Evolutionary conservation across 345 rosid species (phyloP).

Genomic region (Turnera subulata): DNA sequence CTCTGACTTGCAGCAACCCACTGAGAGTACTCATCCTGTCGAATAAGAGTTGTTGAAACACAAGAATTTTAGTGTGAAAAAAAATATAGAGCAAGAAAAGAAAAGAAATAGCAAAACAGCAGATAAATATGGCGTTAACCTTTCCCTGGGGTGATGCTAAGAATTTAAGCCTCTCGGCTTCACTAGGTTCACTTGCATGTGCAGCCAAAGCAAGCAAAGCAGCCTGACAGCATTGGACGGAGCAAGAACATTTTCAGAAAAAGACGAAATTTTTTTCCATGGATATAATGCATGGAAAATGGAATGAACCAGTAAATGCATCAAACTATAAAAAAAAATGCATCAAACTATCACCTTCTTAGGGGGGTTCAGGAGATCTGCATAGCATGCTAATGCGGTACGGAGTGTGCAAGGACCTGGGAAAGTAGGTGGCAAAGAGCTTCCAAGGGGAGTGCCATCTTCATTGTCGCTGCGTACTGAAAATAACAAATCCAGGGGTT

Average conservation of each 20-base stretch:
- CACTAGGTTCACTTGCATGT: constrained; percentile 79
- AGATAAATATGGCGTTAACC: constrained; percentile 9
- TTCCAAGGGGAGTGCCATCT: constrained; percentile 63
- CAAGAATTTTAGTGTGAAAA: background rate
- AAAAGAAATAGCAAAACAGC: background rate
- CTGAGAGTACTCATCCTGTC: constrained; percentile 27
- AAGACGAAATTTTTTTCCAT: background rate
- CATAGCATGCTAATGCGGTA: constrained; percentile 58
- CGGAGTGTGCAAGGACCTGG: constrained; percentile 75
- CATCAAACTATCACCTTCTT: constrained; percentile 49
- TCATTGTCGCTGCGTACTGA: constrained; percentile 72
- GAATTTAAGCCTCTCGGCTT: constrained; percentile 46
- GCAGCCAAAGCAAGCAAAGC: constrained; percentile 87
- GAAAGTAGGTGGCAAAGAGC: constrained; percentile 77
- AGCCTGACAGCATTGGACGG: constrained; percentile 42
- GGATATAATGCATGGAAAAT: background rate
- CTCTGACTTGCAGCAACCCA: constrained; percentile 32
- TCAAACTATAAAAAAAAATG: constrained; percentile 9
- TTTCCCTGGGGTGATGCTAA: constrained; percentile 27
- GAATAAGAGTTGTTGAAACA: background rate
- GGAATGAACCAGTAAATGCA: constrained; percentile 4
- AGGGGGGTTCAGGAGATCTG: constrained; percentile 80
- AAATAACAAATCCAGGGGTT: constrained; percentile 60
- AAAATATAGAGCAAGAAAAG: background rate
- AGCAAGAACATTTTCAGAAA: constrained; percentile 1